A percentile compares a stretch with the other conserved stretches of the same genome.
phyloP scores from a whole-genome alignment of 2,329 filamentous ascomycete species.

The Didymella pinodella region DNA sequence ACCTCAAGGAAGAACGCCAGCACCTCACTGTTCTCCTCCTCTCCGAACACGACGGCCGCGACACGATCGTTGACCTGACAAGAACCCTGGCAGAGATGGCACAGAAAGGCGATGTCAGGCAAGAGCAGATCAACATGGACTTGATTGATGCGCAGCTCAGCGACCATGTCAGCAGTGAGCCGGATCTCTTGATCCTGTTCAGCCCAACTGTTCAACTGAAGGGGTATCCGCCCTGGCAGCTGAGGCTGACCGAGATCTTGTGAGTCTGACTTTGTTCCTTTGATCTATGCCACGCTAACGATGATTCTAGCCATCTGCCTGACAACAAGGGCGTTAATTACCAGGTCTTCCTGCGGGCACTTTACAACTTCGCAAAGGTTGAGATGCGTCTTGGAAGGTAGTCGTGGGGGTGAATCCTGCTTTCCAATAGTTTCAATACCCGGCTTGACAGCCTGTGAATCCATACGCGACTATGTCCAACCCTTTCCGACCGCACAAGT shows the following conservation, averaged over 20 bases:
- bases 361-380: constrained; percentile 84
- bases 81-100: constrained; percentile 95
- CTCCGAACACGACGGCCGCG: constrained; percentile 85
- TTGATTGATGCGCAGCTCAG: constrained; percentile 88
- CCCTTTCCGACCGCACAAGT: not conserved
- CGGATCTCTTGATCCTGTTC: constrained; percentile 88
- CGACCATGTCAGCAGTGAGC: constrained; percentile 81
- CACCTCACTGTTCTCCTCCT: constrained; percentile 76
- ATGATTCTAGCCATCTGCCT: constrained; percentile 56
- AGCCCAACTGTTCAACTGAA: constrained; percentile 82
- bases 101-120: constrained; percentile 82
- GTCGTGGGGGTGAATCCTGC: not conserved
- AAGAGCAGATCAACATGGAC: constrained; percentile 82
- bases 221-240: constrained; percentile 96
- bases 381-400: constrained; percentile 84
- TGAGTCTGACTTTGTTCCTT: constrained; percentile 53
- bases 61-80: constrained; percentile 94
- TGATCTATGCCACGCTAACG: constrained; percentile 20
- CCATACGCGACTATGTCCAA: not conserved
- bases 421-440: constrained; percentile 29
- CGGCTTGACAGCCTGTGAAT: constrained; percentile 14
- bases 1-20: constrained; percentile 40
- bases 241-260: constrained; percentile 94
- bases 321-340: constrained; percentile 89
- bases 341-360: constrained; percentile 85